A percentile compares a stretch with the other conserved stretches of the same genome.
These are phyloP conservation scores for Arctium lappa DNA, from an alignment of 129 eudicot genomes.

Conservation along the genomic window DNA sequence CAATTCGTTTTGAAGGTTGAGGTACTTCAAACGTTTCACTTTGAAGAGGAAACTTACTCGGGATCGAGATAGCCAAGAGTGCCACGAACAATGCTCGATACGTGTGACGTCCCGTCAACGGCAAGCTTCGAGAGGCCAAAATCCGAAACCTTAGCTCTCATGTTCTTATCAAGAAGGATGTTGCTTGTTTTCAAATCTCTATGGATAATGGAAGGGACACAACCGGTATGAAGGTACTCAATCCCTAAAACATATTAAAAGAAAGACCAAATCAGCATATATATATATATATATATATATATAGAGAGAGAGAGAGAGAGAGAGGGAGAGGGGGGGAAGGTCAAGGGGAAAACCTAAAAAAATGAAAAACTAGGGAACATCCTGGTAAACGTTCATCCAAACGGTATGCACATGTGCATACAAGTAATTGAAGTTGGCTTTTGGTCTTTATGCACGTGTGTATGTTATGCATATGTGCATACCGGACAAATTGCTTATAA, in stretches of 20 bases:
- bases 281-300: neutral
- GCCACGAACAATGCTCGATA: constrained; percentile 97
- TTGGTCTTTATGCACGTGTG: no score
- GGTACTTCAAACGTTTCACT: neutral
- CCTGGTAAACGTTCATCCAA: no score
- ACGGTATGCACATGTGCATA: no score
- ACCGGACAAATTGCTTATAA: no score
- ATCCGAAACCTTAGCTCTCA: constrained; percentile 97
- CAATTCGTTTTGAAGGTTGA: neutral
- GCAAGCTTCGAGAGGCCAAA: constrained; percentile 99
- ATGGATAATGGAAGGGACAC: constrained; percentile 95
- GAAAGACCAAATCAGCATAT: neutral
- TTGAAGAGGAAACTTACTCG: constrained; percentile 53
- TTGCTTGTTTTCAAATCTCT: constrained; percentile 96
- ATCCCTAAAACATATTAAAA: constrained; percentile 59
- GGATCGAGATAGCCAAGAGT: constrained; percentile 98
- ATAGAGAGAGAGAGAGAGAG: neutral
- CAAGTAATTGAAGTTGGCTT: no score
- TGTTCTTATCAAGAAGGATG: constrained; percentile 90
- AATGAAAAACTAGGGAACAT: no score
- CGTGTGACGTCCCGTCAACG: constrained; percentile 91
- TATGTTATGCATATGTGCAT: no score
- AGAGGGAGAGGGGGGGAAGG: no score
- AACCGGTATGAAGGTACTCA: constrained; percentile 97
- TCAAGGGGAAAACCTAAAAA: no score